Base-by-base conservation (phyloP, 108 stramenopile species). In the Schizochytrium sp. region DNA sequence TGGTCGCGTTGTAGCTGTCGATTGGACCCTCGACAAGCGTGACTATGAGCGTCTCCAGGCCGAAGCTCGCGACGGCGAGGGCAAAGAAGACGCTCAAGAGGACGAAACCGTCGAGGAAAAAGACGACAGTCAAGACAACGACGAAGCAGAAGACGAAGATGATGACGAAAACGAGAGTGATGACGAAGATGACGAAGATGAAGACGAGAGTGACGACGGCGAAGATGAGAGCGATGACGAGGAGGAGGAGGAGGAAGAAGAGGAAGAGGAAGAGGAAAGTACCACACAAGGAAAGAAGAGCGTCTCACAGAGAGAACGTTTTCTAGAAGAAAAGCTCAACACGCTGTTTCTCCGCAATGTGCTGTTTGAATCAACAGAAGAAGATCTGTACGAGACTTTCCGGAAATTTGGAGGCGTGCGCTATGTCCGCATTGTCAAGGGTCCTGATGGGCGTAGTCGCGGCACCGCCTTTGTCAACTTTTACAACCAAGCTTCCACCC, bases 301-400 rank as follows among this genome's bases (percentile, higher is more conserved):
- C 60, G 44, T 18, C 57, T 4, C 41, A 44, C 47, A 71, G 41
- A 21, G 51, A 12, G 12, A 71, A 44, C 60, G 58, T 18, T 41
- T 57, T 12, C 93, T 93, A 53, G 94, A 93, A 12, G 47, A 89
- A 34, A 88, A 94, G 58, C 88, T 90, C 58, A 92, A 92, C 69
- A 97, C 96, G 28, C 72, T 98, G 4, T 99, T 99, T 88, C 60
- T 99, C 28, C 95, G 99, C 44, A 98, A 98, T 90, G 90, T 99
- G 57, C 96, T 98, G 18, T 99, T 98, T 90, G 99, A 98, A 92
- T 91, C 95, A 43, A 97, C 96, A 47, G 91, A 96, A 48, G 93
- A 96, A 63, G 96, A 96, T 69, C 34, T 99, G 8, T 95, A 95
- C 88, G 91, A 95, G 72, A 89, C 95, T 34, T 96, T 98, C 91